Base-by-base conservation (phyloP, 192 early-diverging fungal species). In the Piromyces sp. region DNA sequence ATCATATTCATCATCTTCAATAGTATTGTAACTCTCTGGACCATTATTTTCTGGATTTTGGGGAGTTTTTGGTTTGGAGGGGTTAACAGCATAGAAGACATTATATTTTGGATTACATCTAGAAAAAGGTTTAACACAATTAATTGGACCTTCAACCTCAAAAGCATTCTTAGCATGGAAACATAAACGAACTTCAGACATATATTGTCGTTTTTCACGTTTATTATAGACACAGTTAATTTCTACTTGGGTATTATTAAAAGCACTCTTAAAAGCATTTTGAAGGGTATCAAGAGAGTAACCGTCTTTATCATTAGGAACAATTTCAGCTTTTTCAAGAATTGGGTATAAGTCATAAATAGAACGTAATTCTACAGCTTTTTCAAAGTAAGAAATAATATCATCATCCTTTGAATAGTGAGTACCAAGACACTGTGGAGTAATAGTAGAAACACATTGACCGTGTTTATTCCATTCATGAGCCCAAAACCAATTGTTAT, bases 381-480 rank as follows among this genome's bases (percentile, higher is more conserved):
- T 86, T 30, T 83, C 81, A 81, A 94, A 91, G 79, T 92, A 94
- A 80, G 88, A 89, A 80, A 84, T 83, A 0, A 92, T 88, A 81
- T 92, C 92, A 30, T 91, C 83, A 79, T 89, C 82, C 68, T 87
- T 81, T 29, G 58, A 79, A 37, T 88, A 91, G 28, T 79, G 30
- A 28, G 42, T 78, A 26, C 31, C 83, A 81, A 88, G 91, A 88
- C 94, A 95, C 6, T 33, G 29, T 28, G 92, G 93, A 26, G 87
- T 86, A 58, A 93, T 83, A 1, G 92, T 93, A 3, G 89, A 87
- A 13, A 93, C 89, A 85, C 93, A 95, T 13, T 92, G 94, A 29
- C 94, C 94, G 83, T 95, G 94, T 88, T 95, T 95, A 87, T 83
- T 85, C 92, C 92, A 95, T 80, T 95, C 94, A 83, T 95, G 94